Evolutionary conservation across 257 asterid genomes (phyloP).

Genomic region (Salvia hispanica): DNA sequence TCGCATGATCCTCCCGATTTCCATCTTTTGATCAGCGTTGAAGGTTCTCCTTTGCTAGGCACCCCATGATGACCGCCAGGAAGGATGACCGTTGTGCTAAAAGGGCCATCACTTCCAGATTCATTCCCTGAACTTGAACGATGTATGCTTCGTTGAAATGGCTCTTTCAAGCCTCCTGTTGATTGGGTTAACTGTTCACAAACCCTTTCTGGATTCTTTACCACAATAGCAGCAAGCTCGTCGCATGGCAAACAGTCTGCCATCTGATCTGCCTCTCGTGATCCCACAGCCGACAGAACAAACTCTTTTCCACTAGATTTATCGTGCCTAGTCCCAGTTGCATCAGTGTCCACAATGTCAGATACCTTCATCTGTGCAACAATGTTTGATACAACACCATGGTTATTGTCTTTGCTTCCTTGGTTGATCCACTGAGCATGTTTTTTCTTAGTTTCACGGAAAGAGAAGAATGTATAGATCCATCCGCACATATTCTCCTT

Average conservation of each 20-base stretch:
- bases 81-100: constrained; percentile 53
- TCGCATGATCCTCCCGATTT: constrained; percentile 76
- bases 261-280: constrained; percentile 33
- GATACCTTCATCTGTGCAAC: constrained; percentile 77
- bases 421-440: constrained; percentile 50
- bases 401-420: constrained; percentile 50
- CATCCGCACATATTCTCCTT: constrained; percentile 42
- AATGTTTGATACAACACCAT: constrained; percentile 52
- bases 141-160: constrained; percentile 25
- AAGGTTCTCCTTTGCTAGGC: constrained; percentile 77
- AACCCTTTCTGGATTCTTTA: constrained; percentile 43
- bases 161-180: constrained; percentile 25
- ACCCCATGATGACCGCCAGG: constrained; percentile 82
- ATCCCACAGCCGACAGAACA: constrained; percentile 50
- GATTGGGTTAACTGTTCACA: background rate
- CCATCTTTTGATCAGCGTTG: constrained; percentile 72
- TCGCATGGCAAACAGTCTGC: constrained; percentile 42
- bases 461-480: constrained; percentile 65
- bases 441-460: constrained; percentile 61
- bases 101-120: constrained; percentile 23
- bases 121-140: constrained; percentile 28
- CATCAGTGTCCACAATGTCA: constrained; percentile 39
- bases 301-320: constrained; percentile 53
- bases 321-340: constrained; percentile 19
- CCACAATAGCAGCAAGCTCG: constrained; percentile 70